Evolutionary conservation across 2,329 filamentous ascomycete species (phyloP).

Genomic region (Fusarium equiseti): DNA sequence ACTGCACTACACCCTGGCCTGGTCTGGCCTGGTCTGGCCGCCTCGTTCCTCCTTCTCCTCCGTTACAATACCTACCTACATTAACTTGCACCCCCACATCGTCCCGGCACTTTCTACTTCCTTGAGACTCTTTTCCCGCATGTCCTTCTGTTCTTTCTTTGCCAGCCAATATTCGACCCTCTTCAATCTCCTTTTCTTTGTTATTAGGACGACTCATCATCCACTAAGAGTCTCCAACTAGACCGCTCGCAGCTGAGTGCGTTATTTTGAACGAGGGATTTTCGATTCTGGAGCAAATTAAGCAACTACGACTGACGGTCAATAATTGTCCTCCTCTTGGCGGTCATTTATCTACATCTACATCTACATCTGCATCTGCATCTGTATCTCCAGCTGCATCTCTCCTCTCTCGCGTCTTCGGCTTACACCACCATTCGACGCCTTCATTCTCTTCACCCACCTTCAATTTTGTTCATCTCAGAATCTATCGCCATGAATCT

Average conservation of each 20-base stretch:
- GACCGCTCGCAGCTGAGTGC: slow-evolving; percentile 12
- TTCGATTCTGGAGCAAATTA: slow-evolving; percentile 19
- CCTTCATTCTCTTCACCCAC: slow-evolving; percentile 13
- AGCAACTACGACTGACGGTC: slow-evolving; percentile 14
- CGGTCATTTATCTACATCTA: slow-evolving; percentile 39
- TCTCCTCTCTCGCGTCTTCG: neutral
- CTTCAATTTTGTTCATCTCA: slow-evolving; percentile 14
- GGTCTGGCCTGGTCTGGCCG: neutral
- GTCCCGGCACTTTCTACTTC: slow-evolving; percentile 37
- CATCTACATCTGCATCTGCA: slow-evolving; percentile 1
- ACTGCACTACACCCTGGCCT: neutral
- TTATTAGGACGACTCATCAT: slow-evolving; percentile 2
- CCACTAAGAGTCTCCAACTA: slow-evolving; percentile 7
- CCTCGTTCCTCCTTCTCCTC: neutral
- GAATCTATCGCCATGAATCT: slow-evolving; percentile 38
- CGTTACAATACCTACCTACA: neutral
- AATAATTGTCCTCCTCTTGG: slow-evolving; percentile 38
- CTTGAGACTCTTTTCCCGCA: slow-evolving; percentile 31
- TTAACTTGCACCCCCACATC: slow-evolving; percentile 30
- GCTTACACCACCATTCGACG: slow-evolving; percentile 23
- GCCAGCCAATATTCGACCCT: slow-evolving; percentile 29
- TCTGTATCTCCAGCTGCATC: slow-evolving; percentile 6
- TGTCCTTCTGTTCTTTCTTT: slow-evolving; percentile 6
- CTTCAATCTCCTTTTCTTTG: slow-evolving; percentile 20
- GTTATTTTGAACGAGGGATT: slow-evolving; percentile 29